Percentiles rank a stretch among this genome's conserved stretches.
phyloP scores from a whole-genome alignment of 208 protist genomes.

The Blechomonas ayalai region DNA sequence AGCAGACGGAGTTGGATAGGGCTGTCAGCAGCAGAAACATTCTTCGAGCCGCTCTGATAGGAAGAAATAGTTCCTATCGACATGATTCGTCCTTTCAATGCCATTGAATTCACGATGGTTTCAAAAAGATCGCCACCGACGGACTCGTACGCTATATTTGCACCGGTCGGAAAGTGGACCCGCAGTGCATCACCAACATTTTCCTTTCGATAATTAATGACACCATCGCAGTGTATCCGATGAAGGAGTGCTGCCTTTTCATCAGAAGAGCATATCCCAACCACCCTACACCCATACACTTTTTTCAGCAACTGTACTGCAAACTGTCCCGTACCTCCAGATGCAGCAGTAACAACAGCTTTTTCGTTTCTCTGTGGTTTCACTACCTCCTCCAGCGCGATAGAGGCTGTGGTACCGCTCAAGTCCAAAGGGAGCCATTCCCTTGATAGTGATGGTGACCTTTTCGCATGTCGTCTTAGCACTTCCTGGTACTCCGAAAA shows the following conservation, averaged over 20 bases:
- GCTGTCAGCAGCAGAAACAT: no score
- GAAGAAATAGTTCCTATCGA: constrained; percentile 78
- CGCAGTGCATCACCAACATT: constrained; percentile 23
- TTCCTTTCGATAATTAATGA: constrained; percentile 52
- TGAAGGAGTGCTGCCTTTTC: constrained; percentile 73
- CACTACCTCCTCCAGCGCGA: constrained; percentile 67
- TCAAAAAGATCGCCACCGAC: constrained; percentile 85
- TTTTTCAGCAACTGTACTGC: constrained; percentile 85
- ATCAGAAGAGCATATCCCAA: constrained; percentile 81
- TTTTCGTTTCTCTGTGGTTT: constrained; percentile 61
- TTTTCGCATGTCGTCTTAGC: constrained; percentile 33
- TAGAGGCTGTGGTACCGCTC: constrained; percentile 81
- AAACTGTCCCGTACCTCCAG: constrained; percentile 87
- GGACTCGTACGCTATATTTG: constrained; percentile 87
- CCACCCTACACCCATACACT: constrained; percentile 71
- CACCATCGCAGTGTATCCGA: constrained; percentile 61
- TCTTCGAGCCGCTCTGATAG: constrained; percentile 34
- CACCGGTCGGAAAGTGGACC: constrained; percentile 47
- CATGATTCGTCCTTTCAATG: constrained; percentile 60
- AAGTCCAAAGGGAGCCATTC: constrained; percentile 73
- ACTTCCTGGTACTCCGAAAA: constrained; percentile 78
- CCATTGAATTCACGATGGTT: constrained; percentile 42
- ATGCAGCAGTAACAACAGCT: constrained; percentile 83
- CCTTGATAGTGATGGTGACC: constrained; percentile 28
- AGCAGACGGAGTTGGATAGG: constrained; percentile 66